A percentile compares a stretch with the other conserved stretches of the same genome.
phyloP scores from a whole-genome alignment of 2,329 filamentous ascomycete genomes.

The Pseudodiploospora longispora region DNA sequence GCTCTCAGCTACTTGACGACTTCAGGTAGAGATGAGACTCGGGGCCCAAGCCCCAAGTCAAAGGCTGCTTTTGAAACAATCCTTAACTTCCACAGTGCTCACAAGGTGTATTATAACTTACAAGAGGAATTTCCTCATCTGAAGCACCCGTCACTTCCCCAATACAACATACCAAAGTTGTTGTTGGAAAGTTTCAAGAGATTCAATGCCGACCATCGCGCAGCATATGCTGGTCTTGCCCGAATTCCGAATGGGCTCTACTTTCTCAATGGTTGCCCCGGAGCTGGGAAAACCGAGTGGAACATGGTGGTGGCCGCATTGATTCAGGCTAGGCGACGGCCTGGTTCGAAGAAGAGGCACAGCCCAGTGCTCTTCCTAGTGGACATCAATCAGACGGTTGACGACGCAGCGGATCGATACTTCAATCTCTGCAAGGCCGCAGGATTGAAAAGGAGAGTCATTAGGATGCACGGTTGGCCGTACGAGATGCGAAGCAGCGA shows the following conservation, averaged over 20 bases:
- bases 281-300: constrained; percentile 40
- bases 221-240: constrained; percentile 25
- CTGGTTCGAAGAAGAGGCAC: constrained; percentile 11
- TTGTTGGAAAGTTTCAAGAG: constrained; percentile 21
- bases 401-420: constrained; percentile 37
- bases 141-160: constrained; percentile 14
- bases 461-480: constrained; percentile 34
- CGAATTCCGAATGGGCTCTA: constrained; percentile 34
- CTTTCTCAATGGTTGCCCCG: constrained; percentile 39
- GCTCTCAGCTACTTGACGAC: constrained; percentile 19
- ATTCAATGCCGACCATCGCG: constrained; percentile 30
- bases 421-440: constrained; percentile 26
- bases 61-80: constrained; percentile 25
- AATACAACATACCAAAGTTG: constrained; percentile 14
- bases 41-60: constrained; percentile 13
- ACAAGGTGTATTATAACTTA: constrained; percentile 16
- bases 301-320: constrained; percentile 33
- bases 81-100: constrained; percentile 17
- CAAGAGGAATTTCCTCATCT: constrained; percentile 25
- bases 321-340: constrained; percentile 23
- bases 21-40: constrained; percentile 11
- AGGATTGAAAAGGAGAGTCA: constrained; percentile 24
- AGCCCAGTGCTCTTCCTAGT: constrained; percentile 36
- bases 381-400: constrained; percentile 39
- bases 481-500: constrained; percentile 25